A percentile compares a stretch with the other conserved stretches of the same genome.
Evolutionary conservation across 495 filamentous ascomycete species (phyloP).

Genomic region (Hapsidospora chrysogenum): DNA sequence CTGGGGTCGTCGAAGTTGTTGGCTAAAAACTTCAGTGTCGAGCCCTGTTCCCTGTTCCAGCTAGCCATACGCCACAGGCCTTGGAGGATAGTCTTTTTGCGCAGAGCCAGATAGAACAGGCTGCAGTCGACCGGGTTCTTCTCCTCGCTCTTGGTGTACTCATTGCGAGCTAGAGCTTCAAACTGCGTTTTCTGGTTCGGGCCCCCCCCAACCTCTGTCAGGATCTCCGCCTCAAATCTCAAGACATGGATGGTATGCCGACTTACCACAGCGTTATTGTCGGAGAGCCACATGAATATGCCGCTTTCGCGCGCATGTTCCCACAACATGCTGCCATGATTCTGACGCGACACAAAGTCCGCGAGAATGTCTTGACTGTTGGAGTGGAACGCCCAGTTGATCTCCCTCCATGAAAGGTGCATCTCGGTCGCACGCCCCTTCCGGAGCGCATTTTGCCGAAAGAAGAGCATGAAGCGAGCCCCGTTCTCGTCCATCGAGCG

Average conservation of each 20-base stretch:
- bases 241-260: too few relatives aligned
- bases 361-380: slow-evolving; percentile 81
- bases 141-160: slow-evolving; percentile 76
- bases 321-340: slow-evolving; percentile 67
- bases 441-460: slow-evolving; percentile 65
- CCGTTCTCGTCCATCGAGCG: slow-evolving; percentile 89
- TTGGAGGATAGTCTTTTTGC: slow-evolving; percentile 80
- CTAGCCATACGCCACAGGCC: slow-evolving; percentile 92
- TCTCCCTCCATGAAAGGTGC: slow-evolving; percentile 78
- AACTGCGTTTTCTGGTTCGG: slow-evolving; percentile 66
- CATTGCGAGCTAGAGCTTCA: slow-evolving; percentile 76
- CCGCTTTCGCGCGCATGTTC: slow-evolving; percentile 70
- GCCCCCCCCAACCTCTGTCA: too few relatives aligned
- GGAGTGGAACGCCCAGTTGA: slow-evolving; percentile 88
- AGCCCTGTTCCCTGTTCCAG: slow-evolving; percentile 73
- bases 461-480: slow-evolving; percentile 78
- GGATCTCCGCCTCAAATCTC: too few relatives aligned
- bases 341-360: slow-evolving; percentile 72
- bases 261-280: slow-evolving; percentile 57
- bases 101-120: slow-evolving; percentile 77
- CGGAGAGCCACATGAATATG: slow-evolving; percentile 89
- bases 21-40: slow-evolving; percentile 57
- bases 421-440: slow-evolving; percentile 46
- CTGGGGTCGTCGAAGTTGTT: slow-evolving; percentile 77
- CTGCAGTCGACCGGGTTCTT: slow-evolving; percentile 92